phyloP scores from a whole-genome alignment of 2,329 filamentous ascomycete genomes.

The Cladobotryum mycophilum region DNA sequence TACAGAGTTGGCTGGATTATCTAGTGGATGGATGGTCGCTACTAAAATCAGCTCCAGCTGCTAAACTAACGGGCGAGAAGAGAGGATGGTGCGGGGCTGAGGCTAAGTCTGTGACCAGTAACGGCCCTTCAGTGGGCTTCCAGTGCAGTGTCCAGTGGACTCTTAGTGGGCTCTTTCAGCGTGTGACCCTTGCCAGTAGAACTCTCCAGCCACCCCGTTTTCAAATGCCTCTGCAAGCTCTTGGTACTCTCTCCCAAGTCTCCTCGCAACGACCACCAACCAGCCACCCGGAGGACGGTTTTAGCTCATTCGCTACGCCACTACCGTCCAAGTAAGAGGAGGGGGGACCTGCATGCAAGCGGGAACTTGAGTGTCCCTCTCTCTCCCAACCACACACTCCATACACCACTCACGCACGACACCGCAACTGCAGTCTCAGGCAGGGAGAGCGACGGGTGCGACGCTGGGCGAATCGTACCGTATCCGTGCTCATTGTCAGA shows the following conservation, averaged over 20 bases:
- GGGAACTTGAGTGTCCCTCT: not conserved
- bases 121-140: not conserved
- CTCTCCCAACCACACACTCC: not conserved
- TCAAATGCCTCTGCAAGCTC: slow-evolving; percentile 21
- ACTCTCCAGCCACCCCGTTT: slow-evolving; percentile 29
- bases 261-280: slow-evolving; percentile 1
- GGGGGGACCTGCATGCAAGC: no score
- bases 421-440: slow-evolving; percentile 10
- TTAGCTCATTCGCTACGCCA: no score
- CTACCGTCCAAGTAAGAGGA: no score
- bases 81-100: slow-evolving; percentile 9
- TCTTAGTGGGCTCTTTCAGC: not conserved
- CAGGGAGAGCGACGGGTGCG: not conserved
- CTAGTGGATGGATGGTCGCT: no score
- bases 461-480: slow-evolving; percentile 2
- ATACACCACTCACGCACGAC: slow-evolving; percentile 19
- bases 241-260: no score
- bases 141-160: no score
- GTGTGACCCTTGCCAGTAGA: slow-evolving; percentile 10
- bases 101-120: slow-evolving; percentile 3
- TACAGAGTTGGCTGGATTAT: no score
- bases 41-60: no score
- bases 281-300: slow-evolving; percentile 2
- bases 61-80: not conserved
- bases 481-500: slow-evolving; percentile 4